These are phyloP conservation scores for Colletotrichum cordylinicola DNA, from an alignment of 2,329 filamentous ascomycete species.

Conservation along the genomic window DNA sequence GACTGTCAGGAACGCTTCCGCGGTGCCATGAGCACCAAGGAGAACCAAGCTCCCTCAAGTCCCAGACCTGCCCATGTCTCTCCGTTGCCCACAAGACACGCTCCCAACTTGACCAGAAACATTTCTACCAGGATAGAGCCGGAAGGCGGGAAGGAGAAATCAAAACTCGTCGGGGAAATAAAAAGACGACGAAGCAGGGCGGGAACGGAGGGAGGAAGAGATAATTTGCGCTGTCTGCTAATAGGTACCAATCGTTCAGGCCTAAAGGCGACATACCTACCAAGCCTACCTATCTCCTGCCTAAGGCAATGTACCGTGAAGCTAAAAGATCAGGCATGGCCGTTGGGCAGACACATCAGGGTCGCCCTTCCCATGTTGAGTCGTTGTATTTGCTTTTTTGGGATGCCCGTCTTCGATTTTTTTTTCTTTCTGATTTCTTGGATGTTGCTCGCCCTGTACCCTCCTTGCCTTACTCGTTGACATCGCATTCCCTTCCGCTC, in stretches of 20 bases:
- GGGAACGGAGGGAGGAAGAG: not conserved
- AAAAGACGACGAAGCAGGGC: not conserved
- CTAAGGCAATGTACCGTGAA: not conserved
- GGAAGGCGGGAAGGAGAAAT: not conserved
- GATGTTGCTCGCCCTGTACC: not conserved
- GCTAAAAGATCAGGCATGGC: not conserved
- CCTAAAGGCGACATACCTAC: not conserved
- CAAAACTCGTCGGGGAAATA: not conserved
- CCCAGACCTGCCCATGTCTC: conserved; percentile 16
- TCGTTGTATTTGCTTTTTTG: not conserved
- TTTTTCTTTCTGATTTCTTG: not conserved
- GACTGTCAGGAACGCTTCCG: conserved; percentile 17
- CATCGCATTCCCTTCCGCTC: not conserved
- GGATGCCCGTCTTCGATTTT: not conserved
- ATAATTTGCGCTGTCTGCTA: not conserved
- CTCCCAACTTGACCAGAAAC: conserved; percentile 15
- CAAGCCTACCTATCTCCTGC: not conserved
- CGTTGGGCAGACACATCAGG: not conserved
- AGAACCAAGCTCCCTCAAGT: not conserved
- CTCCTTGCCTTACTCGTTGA: not conserved
- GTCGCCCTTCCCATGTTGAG: conserved; percentile 1
- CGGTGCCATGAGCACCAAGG: conserved; percentile 14
- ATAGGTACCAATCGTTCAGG: not conserved
- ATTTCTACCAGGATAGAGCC: conserved; percentile 14
- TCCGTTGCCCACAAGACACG: not conserved